These are phyloP conservation scores for Phytomonas sp. DNA, from an alignment of 208 protist genomes.

Conservation along the genomic window DNA sequence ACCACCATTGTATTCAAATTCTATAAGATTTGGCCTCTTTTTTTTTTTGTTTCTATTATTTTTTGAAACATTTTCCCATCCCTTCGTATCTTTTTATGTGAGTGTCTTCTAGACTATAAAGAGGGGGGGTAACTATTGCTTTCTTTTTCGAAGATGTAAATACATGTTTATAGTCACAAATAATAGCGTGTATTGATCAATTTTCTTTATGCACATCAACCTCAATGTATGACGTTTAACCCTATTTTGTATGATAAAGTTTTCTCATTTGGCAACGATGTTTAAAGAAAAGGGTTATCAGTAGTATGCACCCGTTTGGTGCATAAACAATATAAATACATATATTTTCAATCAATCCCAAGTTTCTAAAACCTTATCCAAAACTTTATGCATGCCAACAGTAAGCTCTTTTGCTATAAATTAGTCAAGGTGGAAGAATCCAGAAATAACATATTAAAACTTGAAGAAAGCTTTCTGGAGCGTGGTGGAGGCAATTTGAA, in stretches of 20 bases:
- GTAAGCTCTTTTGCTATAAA: neutral
- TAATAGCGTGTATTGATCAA: conserved; percentile 4
- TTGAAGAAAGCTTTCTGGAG: neutral
- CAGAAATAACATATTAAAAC: neutral
- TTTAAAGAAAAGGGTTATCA: neutral
- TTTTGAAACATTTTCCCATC: conserved; percentile 6
- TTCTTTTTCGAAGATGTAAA: conserved; percentile 9
- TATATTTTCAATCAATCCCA: neutral
- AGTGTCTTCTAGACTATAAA: neutral
- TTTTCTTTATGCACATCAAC: conserved; percentile 3
- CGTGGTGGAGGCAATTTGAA: neutral
- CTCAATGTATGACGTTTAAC: neutral
- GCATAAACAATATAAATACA: neutral
- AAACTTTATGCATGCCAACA: neutral
- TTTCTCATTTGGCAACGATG: neutral
- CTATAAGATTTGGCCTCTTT: conserved; percentile 9
- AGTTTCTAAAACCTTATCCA: neutral
- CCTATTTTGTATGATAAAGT: neutral
- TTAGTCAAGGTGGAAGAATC: neutral
- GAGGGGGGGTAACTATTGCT: conserved; percentile 2
- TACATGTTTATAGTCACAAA: conserved; percentile 14
- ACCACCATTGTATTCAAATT: conserved; percentile 4
- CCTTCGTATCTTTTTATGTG: conserved; percentile 9
- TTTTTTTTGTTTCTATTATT: conserved; percentile 10
- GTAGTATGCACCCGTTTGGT: neutral